Evolutionary conservation across 1,284 basidiomycete genomes (phyloP).

Genomic region (Leccinum subrobustum): DNA sequence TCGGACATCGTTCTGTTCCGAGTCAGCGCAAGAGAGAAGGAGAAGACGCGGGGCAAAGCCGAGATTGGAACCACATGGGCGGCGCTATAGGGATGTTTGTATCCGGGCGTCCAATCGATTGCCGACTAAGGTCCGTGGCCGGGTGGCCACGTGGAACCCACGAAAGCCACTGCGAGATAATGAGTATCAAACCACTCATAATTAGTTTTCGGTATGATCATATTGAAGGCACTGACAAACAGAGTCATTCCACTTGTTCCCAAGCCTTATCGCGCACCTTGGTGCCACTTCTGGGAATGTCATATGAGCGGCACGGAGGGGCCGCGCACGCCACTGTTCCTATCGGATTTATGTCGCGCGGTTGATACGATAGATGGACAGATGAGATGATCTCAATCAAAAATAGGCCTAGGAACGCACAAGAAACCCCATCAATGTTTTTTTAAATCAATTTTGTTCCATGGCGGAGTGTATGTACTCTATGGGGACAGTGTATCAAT

Average conservation of each 20-base stretch:
- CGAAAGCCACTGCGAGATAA: background rate
- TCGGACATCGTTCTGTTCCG: constrained; percentile 19
- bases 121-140: background rate
- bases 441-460: too few relatives aligned
- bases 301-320: background rate
- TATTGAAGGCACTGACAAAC: background rate
- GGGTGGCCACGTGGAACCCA: constrained; percentile 3
- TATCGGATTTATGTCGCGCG: background rate
- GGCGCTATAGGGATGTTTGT: background rate
- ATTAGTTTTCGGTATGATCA: background rate
- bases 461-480: too few relatives aligned
- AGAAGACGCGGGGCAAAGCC: background rate
- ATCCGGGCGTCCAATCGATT: background rate
- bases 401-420: background rate
- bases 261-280: constrained; percentile 2
- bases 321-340: background rate
- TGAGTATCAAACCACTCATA: background rate
- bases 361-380: background rate
- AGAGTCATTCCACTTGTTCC: background rate
- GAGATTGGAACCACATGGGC: background rate
- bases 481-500: too few relatives aligned
- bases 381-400: background rate
- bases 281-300: background rate
- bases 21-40: background rate
- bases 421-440: background rate